Evolutionary conservation across 176 grass and related monocot genomes (phyloP), one percentile per base, ranked within the genome.

Genomic region (Puya raimondii): DNA sequence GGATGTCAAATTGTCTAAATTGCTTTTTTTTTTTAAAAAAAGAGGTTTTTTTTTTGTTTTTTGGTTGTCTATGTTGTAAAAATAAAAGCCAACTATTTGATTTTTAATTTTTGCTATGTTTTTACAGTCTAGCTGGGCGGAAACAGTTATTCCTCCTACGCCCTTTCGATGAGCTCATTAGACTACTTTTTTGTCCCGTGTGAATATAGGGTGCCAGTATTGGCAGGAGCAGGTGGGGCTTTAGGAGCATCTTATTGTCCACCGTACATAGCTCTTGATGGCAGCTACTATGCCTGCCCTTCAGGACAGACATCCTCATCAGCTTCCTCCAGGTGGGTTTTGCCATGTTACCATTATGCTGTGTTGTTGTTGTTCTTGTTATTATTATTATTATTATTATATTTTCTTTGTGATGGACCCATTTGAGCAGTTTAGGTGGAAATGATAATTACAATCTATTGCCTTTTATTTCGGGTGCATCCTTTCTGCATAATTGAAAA

Each of bases 241-340:
- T 82, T 96, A 79, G 88, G 92, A 67, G 78, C 79, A 78, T 82
- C 86, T 5, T 96, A 87, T 92, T 82, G 85, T 53, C 82, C 79
- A 70, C 95, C 90, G 52, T 99, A 99, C 53, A 88, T 99, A 75
- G 65, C 90, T 33, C 84, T 96, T 49, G 92, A 96, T 74, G 78
- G 83, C 12, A 81, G 82, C 47, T 91, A 91, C 76, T 99, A 93
- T 83, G 80, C 81, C 52, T 69, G 75, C 54, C 77, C 50, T 23
- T 73, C 89, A 75, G 85, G 82, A 57, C 85, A 92, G 67, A 78
- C 79, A 1, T 92, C 85, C 21, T 83, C 89, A 1, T 80, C 80
- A 63, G 29, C 63, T 78, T 53, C 82, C 23, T 83, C 89, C 51
- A 88, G 80, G 89, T 92, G 79, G 66, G 70, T 53, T 53, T 25